Evolutionary conservation across 1,139 yeast species (phyloP).

Genomic region (Yamadazyma atlantica): DNA sequence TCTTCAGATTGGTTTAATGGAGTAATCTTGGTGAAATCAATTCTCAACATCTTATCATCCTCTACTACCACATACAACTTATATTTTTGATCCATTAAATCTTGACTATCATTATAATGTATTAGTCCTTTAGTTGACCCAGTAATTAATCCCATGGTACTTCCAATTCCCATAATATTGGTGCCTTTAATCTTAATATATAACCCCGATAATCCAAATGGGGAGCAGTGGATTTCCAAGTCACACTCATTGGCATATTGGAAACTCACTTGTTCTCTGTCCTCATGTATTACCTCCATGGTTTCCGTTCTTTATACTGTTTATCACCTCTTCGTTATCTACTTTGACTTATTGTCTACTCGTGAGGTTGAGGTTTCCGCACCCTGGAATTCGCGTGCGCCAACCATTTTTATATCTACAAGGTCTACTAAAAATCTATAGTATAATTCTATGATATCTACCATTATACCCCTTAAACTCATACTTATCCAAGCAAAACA

Average conservation of each 20-base stretch:
- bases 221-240: constrained; percentile 57
- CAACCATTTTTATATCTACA: too few species aligned
- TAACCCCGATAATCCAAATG: constrained; percentile 57
- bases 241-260: constrained; percentile 54
- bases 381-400: too few species aligned
- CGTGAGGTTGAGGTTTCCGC: too few species aligned
- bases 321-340: too few species aligned
- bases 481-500: constrained; percentile 19
- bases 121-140: constrained; percentile 53
- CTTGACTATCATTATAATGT: constrained; percentile 51
- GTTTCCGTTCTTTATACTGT: too few species aligned
- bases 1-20: constrained; percentile 21
- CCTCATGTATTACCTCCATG: constrained; percentile 12
- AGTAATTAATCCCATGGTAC: constrained; percentile 57
- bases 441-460: too few species aligned
- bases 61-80: constrained; percentile 54
- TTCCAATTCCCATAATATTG: constrained; percentile 55
- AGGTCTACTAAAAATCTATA: constrained; percentile 9
- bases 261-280: constrained; percentile 30
- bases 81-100: constrained; percentile 48
- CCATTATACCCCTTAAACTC: too few species aligned
- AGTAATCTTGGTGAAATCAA: constrained; percentile 53
- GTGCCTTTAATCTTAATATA: constrained; percentile 54
- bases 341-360: too few species aligned
- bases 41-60: constrained; percentile 48